Base-by-base conservation (phyloP, 768 basidiomycete genomes). In the Phanerochaete carnosa region DNA sequence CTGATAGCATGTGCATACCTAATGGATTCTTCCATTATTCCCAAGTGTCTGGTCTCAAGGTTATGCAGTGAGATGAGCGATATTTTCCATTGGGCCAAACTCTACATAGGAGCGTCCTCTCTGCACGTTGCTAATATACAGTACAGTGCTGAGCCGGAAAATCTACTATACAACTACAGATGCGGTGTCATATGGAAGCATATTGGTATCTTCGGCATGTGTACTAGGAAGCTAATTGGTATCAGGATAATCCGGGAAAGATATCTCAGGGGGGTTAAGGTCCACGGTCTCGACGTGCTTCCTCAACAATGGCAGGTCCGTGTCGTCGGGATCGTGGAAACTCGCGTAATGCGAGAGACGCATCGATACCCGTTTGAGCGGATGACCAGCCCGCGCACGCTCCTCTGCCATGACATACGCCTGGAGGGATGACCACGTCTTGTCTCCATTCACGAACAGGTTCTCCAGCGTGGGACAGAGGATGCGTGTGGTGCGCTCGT, bases 351-450 rank as follows among this genome's bases (percentile, higher is more conserved):
- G 67, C 32, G 68, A 61, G 15, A 68, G 58, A 33, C 60, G 61
- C 56, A 71, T 60, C 39, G 70, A 71, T 29, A 71, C 64, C 12
- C 60, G 57, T 33, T 66, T 67, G 30, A 71, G 55, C 12, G 68
- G 64, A 28, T 63, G 64, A 4, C 70, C 70, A 6, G 50, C 59
- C 23, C 57, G 35, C 29, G 52, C 50, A 22, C 70, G 67, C 57
- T 62, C 58, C 60, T 66, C 35, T 30, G 70, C 68, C 58, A 71
- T 59, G 23, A 57, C 63, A 61, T 64, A 71, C 56, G 64, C 68
- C 59, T 68, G 70, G 47, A 71, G 64, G 22, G 65, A 64, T 15
- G 70, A 71, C 70, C 70, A 71, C 45, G 68, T 68, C 64, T 62
- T 63, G 63, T 71, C 70, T 45, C 68, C 65, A 22, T 53, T 52